These are phyloP conservation scores for Naganishia vishniacii DNA, from an alignment of 768 basidiomycete genomes.

Conservation along the genomic window DNA sequence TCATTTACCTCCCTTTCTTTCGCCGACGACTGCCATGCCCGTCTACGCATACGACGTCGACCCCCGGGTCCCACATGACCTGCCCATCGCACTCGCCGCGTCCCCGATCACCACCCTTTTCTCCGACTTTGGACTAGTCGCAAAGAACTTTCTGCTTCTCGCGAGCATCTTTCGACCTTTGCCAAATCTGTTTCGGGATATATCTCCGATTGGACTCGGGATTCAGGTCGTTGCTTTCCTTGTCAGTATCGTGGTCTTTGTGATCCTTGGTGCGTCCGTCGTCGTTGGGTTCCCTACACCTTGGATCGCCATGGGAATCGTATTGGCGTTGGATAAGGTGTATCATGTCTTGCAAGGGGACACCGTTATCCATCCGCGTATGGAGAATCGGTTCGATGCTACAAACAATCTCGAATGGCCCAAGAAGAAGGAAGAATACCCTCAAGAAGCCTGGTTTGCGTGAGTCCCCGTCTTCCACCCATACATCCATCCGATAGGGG, in stretches of 20 bases:
- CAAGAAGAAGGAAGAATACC: slow-evolving; percentile 21
- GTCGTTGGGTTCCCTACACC: neutral
- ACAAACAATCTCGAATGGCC: no score
- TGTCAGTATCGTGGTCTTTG: neutral
- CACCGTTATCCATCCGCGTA: no score
- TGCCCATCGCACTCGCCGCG: slow-evolving; percentile 12
- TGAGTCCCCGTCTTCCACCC: slow-evolving; percentile 26
- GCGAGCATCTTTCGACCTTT: slow-evolving; percentile 7
- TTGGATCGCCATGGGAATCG: neutral
- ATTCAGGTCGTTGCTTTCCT: neutral
- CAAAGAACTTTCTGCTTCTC: slow-evolving; percentile 12
- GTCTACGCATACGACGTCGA: slow-evolving; percentile 26
- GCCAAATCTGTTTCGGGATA: neutral
- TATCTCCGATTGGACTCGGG: neutral
- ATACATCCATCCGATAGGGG: no score
- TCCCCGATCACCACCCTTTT: slow-evolving; percentile 10
- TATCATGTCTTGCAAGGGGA: no score
- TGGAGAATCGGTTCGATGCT: no score
- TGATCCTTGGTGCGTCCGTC: neutral
- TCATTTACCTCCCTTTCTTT: no score
- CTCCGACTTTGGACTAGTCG: slow-evolving; percentile 16
- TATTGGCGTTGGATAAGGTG: no score
- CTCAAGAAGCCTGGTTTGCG: slow-evolving; percentile 34
- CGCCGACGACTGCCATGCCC: neutral
- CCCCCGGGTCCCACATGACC: slow-evolving; percentile 1